These are phyloP conservation scores for Crucibulum laeve DNA, from an alignment of 768 basidiomycete species.

Conservation along the genomic window DNA sequence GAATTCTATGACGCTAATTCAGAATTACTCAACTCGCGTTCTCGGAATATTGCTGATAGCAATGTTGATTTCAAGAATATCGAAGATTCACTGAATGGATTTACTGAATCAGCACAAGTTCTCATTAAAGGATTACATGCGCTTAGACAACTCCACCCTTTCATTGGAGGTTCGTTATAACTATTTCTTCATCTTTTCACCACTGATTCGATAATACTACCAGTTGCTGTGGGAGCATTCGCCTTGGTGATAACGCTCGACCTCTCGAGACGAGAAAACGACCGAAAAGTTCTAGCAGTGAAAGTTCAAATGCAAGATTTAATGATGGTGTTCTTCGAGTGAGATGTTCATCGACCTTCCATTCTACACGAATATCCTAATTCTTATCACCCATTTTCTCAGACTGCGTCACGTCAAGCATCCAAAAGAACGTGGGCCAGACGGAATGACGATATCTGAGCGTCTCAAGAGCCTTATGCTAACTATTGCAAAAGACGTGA, in stretches of 20 bases:
- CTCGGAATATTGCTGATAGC: neutral
- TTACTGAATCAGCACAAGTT: neutral
- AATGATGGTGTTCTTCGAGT: constrained; percentile 40
- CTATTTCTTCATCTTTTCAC: too few species aligned
- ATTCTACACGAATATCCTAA: neutral
- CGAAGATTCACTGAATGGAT: neutral
- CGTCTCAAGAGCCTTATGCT: constrained; percentile 19
- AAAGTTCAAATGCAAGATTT: constrained; percentile 39
- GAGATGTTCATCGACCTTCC: constrained; percentile 8
- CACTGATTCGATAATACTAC: too few species aligned
- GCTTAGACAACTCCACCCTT: neutral
- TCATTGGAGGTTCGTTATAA: constrained; percentile 1
- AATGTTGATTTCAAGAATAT: neutral
- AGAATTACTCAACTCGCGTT: neutral
- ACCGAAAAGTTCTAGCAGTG: constrained; percentile 34
- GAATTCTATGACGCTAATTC: neutral
- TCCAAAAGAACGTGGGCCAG: constrained; percentile 13
- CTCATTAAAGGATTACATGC: constrained; percentile 1
- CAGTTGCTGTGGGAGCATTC: constrained; percentile 40
- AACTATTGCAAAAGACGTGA: constrained; percentile 31
- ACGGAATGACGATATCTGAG: constrained; percentile 19
- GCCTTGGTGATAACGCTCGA: constrained; percentile 36
- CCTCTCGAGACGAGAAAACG: constrained; percentile 35
- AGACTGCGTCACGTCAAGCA: constrained; percentile 11
- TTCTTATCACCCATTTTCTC: neutral